Percentiles rank a stretch among this genome's conserved stretches.
phyloP scores from a whole-genome alignment of 139 green algal species.

The Closterium sp. region DNA sequence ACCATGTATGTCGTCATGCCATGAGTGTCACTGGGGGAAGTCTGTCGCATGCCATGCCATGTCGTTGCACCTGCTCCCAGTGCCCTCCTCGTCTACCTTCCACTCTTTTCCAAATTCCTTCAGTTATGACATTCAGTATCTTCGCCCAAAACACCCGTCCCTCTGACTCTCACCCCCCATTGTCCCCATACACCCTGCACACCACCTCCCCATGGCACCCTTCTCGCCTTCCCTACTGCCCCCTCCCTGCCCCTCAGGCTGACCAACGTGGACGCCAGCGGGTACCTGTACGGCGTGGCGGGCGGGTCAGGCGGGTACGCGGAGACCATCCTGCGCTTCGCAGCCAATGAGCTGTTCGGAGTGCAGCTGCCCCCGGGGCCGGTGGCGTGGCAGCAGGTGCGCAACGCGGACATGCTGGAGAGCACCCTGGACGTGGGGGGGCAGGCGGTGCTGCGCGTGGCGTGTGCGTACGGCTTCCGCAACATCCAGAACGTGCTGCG shows the following conservation, averaged over 20 bases:
- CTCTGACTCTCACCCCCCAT: too few species aligned
- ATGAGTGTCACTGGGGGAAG: too few species aligned
- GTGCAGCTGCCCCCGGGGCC: slow-evolving; percentile 58
- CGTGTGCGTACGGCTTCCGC: slow-evolving; percentile 84
- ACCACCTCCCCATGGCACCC: too few species aligned
- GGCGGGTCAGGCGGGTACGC: slow-evolving; percentile 85
- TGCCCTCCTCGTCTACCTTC: neutral
- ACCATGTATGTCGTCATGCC: neutral
- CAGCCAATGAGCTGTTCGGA: slow-evolving; percentile 71
- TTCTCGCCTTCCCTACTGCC: too few species aligned
- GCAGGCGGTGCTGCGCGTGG: slow-evolving; percentile 71
- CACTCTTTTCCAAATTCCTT: neutral
- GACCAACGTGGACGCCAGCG: slow-evolving; percentile 7
- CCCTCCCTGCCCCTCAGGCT: slow-evolving; percentile 24
- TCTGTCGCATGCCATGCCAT: too few species aligned
- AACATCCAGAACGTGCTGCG: slow-evolving; percentile 96
- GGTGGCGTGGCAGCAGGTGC: slow-evolving; percentile 63
- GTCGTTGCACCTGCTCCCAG: neutral
- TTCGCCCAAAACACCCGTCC: too few species aligned
- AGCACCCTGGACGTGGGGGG: slow-evolving; percentile 45
- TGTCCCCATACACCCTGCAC: too few species aligned
- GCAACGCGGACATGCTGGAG: slow-evolving; percentile 79
- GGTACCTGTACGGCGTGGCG: slow-evolving; percentile 51
- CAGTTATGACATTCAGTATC: neutral
- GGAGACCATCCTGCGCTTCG: slow-evolving; percentile 75